Base-by-base conservation (phyloP, 2,329 filamentous ascomycete species). In the Thielaviopsis populi region DNA sequence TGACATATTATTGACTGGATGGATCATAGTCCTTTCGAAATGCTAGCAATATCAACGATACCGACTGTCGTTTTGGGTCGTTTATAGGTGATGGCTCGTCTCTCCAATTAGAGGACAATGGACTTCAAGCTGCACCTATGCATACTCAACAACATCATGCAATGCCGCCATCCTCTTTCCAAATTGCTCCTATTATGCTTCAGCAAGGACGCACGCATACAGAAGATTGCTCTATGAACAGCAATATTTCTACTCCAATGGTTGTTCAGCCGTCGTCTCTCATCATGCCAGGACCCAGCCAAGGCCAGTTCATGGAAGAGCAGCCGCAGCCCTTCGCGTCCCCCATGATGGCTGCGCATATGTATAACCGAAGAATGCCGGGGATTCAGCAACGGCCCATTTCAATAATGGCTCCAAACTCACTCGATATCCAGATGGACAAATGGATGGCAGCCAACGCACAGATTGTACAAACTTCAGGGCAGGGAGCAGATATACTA, bases 391-490 rank as follows among this genome's bases (percentile, higher is more conserved):
- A 60, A 41, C 56, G 17, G 7, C 42, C 42, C 13, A 41, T 46
- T 11, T 58, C 42, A 37, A 37, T 72, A 59, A 67, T 70, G 15
- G 74, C 76, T n/a, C 76, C 30, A 19, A 56, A 56, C 37, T 37
- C 53, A 11, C 30, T 56, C 5, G 53, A 56, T 56, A 17, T 77
- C 41, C 72, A 76, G 59, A 67, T 78, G 72, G 70, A 71, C 5
- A 70, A 69, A 27, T 78, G 76, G 76, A 74, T 77, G 72, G 70
- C 73, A 0, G 69, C 63, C 15, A 73, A 78, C 53, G 70, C 54
- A 3, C 42, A 37, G 17, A 37, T 60, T 40, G 46, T 46, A 30
- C 40, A 59, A 33, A 48, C 24, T 15, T 41, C 33, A 30, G 41
- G 19, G 1, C 61, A 56, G 37, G 37, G 19, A 2, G 30, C 11